Percentiles rank a stretch among this genome's conserved stretches.
Conservation (phyloP, 352 stramenopile species). For the Phytophthora quininea region DNA sequence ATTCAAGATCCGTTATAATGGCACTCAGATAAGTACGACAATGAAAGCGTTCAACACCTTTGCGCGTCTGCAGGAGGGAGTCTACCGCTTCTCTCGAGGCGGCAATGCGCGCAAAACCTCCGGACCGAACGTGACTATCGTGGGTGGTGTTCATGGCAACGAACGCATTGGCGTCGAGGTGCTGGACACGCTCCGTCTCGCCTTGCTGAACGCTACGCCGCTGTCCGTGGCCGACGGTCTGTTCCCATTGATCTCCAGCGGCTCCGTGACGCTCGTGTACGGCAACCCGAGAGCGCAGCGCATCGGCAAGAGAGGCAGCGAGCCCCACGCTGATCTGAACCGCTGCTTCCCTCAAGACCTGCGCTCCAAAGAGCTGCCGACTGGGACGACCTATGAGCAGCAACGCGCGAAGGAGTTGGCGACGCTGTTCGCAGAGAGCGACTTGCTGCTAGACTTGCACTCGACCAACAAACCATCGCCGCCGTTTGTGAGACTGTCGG, state of each 20-base stretch:
- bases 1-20: background rate
- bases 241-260: conserved; percentile 36
- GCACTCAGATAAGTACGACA: background rate
- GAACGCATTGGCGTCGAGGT: conserved; percentile 72
- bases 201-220: conserved; percentile 38
- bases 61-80: conserved; percentile 39
- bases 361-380: conserved; percentile 2
- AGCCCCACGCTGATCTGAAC: conserved; percentile 68
- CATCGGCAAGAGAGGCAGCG: conserved; percentile 55
- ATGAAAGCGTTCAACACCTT: conserved; percentile 36
- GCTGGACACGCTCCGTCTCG: conserved; percentile 60
- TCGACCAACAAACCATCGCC: conserved; percentile 80
- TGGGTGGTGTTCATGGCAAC: conserved; percentile 80
- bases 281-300: conserved; percentile 64
- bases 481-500: conserved; percentile 70
- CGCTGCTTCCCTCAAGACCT: conserved; percentile 61
- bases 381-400: conserved; percentile 45
- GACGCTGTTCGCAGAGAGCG: conserved; percentile 50
- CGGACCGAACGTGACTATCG: conserved; percentile 58
- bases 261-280: conserved; percentile 65
- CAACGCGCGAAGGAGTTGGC: conserved; percentile 61
- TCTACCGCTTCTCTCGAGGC: conserved; percentile 51
- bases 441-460: conserved; percentile 78
- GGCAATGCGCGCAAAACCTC: background rate
- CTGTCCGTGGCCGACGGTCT: conserved; percentile 18